Conservation (phyloP, 163 green algal genomes). For the Scenedesmus sp. region DNA sequence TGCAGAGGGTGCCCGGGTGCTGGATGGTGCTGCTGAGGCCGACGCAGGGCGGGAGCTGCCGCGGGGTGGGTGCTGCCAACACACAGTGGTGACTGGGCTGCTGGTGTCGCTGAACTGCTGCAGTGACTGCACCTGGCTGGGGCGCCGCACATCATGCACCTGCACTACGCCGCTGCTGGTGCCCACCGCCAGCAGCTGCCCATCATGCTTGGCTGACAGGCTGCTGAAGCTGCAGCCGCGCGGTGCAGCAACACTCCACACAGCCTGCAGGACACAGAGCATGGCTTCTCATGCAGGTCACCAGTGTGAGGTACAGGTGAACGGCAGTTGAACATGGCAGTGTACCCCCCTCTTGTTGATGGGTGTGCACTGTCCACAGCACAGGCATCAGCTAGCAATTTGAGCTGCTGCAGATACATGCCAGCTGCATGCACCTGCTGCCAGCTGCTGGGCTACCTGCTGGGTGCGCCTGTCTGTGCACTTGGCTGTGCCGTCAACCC, state of each 20-base stretch:
- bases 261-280: slow-evolving; percentile 17
- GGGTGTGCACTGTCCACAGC: neutral
- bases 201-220: slow-evolving; percentile 26
- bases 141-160: slow-evolving; percentile 41
- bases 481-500: neutral
- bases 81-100: slow-evolving; percentile 26
- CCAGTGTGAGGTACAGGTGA: neutral
- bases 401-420: neutral
- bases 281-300: too few species aligned
- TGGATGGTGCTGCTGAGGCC: neutral
- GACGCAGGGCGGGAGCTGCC: neutral
- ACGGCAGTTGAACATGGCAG: too few species aligned
- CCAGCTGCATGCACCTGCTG: neutral
- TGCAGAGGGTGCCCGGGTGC: neutral
- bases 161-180: slow-evolving; percentile 22
- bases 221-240: slow-evolving; percentile 14
- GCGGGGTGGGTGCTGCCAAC: slow-evolving; percentile 35
- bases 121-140: neutral
- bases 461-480: slow-evolving; percentile 23
- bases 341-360: neutral
- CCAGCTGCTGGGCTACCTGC: neutral
- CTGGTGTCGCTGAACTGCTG: slow-evolving; percentile 37
- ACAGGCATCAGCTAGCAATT: neutral
- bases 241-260: neutral
- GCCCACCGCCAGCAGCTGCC: slow-evolving; percentile 31